phyloP scores from a whole-genome alignment of 1,139 yeast genomes.

The Blastobotrys serpentis region DNA sequence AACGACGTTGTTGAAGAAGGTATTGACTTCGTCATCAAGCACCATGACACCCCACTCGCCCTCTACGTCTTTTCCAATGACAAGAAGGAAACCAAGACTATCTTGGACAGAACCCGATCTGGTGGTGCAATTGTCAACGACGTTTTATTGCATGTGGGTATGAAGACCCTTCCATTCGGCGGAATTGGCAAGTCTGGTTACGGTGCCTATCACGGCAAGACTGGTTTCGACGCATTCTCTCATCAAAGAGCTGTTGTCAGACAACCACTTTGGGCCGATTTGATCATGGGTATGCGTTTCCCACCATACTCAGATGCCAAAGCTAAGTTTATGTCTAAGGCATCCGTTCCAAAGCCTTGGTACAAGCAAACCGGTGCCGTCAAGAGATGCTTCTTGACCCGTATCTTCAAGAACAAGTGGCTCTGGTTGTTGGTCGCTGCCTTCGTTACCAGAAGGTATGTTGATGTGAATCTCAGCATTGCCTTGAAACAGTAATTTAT shows the following conservation, averaged over 20 bases:
- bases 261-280: constrained; percentile 69
- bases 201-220: constrained; percentile 69
- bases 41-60: constrained; percentile 84
- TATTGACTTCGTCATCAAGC: constrained; percentile 47
- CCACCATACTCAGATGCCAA: constrained; percentile 58
- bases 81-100: constrained; percentile 50
- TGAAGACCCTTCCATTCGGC: constrained; percentile 79
- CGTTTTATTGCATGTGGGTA: constrained; percentile 66
- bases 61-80: constrained; percentile 67
- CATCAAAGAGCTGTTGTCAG: constrained; percentile 70
- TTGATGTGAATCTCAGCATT: constrained; percentile 3
- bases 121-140: constrained; percentile 79
- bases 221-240: constrained; percentile 70
- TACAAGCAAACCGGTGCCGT: constrained; percentile 29
- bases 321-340: constrained; percentile 25
- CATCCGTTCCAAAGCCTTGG: constrained; percentile 24
- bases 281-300: constrained; percentile 57
- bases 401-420: constrained; percentile 12
- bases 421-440: constrained; percentile 12
- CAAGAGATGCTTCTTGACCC: constrained; percentile 20
- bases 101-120: constrained; percentile 59
- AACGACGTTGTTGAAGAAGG: constrained; percentile 48
- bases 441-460: constrained; percentile 5
- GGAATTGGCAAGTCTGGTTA: constrained; percentile 85
- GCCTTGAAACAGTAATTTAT: not conserved